Evolutionary conservation across 2,329 filamentous ascomycete species (phyloP).

Genomic region (Aspergillus sclerotialis): DNA sequence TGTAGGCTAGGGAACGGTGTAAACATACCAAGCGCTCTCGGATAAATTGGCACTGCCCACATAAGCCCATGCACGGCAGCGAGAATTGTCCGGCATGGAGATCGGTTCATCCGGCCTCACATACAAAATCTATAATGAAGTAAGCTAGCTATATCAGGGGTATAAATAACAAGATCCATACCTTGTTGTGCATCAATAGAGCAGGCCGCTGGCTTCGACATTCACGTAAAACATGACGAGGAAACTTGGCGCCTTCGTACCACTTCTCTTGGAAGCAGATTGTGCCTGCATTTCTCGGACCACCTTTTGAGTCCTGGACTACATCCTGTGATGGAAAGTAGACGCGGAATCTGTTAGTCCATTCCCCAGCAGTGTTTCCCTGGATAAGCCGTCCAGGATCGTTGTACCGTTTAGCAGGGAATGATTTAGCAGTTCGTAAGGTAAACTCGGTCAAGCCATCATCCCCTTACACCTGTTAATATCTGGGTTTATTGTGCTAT

Average conservation of each 20-base stretch:
- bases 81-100: conserved; percentile 12
- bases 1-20: too few species aligned
- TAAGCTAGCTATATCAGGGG: background rate
- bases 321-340: conserved; percentile 76
- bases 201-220: conserved; percentile 64
- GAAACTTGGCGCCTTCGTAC: conserved; percentile 66
- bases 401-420: conserved; percentile 20
- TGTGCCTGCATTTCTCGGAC: conserved; percentile 63
- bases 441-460: conserved; percentile 38
- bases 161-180: conserved; percentile 36
- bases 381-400: conserved; percentile 39
- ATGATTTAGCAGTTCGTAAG: conserved; percentile 26
- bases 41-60: conserved; percentile 87
- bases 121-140: conserved; percentile 24
- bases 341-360: conserved; percentile 52
- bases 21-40: conserved; percentile 77
- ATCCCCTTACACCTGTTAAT: conserved; percentile 31
- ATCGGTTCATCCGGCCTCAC: conserved; percentile 21
- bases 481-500: background rate
- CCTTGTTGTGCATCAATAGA: conserved; percentile 83
- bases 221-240: conserved; percentile 64
- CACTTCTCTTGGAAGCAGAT: conserved; percentile 70
- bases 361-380: conserved; percentile 28
- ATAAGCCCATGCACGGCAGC: conserved; percentile 65
- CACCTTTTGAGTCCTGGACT: conserved; percentile 58